Evolutionary conservation across 2,329 filamentous ascomycete genomes (phyloP), one percentile per base, ranked within the genome.

Genomic region (Colletotrichum coccodes): DNA sequence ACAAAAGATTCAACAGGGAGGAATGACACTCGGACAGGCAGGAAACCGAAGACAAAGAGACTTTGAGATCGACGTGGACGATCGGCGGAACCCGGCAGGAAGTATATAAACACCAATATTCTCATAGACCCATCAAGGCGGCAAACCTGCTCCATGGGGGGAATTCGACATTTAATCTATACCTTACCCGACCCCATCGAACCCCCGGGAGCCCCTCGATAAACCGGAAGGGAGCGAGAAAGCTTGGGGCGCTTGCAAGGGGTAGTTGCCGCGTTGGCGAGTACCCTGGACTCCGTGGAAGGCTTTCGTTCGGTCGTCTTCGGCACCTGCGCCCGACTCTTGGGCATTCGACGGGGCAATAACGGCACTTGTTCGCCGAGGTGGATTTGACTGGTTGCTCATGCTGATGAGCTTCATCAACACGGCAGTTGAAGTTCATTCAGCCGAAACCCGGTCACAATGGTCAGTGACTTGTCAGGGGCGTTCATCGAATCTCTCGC

Each of bases 201-300:
- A 34, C 21, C 49, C 57, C 63, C 57, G n/a, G 40, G 49, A 40
- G 23, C 63, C 62, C 64, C 59, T 67, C 50, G 52, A 67, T 66
- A 28, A 57, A 36, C n/a, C 42, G 53, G 46, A 57, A 50, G 44
- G 58, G 50, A 52, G 50, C 59, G 60, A 67, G 50, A 16, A 56
- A 50, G 52, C 44, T 34, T 34, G 26, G 44, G 38, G 28, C 34
- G 32, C 42, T 26, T 12, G 46, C 30, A 53, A 26, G 36, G 49
- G 38, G 28, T 7, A 2, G 5, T 7, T 49, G 23, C 46, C 26
- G 28, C 21, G 28, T n/a, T 36, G 11, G 26, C 28, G 40, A 44
- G n/a, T n/a, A n/a, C n/a, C 32, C 53, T 44, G 53, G n/a, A 36
- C 52, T 50, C 9, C 28, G 42, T 53, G 34, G 53, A 57, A 23